A percentile compares a stretch with the other conserved stretches of the same genome.
These are phyloP conservation scores for Hanseniaspora valbyensis DNA, from an alignment of 805 yeast species.

Conservation along the genomic window DNA sequence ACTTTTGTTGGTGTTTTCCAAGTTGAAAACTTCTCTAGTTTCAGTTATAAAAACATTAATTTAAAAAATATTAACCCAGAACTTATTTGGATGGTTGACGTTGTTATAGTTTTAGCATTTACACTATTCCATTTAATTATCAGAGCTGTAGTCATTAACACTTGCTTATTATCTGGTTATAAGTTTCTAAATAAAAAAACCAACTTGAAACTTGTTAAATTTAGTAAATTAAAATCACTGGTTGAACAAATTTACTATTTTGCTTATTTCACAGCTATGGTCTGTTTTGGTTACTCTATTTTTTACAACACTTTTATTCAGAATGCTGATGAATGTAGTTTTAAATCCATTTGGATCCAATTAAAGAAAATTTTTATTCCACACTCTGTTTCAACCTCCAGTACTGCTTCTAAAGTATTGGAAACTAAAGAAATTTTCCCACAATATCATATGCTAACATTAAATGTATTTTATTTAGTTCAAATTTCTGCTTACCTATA, in stretches of 20 bases:
- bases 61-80: background rate
- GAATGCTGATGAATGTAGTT: background rate
- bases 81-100: conserved; percentile 8
- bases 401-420: background rate
- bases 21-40: background rate
- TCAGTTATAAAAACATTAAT: background rate
- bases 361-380: conserved; percentile 12
- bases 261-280: conserved; percentile 1
- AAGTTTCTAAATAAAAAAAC: background rate
- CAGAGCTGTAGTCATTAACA: conserved; percentile 12
- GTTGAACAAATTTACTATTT: conserved; percentile 14
- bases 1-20: background rate
- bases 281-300: conserved; percentile 2
- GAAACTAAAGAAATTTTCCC: background rate
- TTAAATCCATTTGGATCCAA: background rate
- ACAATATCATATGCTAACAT: background rate
- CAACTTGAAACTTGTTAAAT: conserved; percentile 1
- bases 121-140: conserved; percentile 8
- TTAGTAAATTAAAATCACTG: conserved; percentile 8
- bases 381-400: background rate
- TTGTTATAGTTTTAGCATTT: conserved; percentile 1
- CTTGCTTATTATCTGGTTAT: background rate
- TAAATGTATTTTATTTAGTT: conserved; percentile 61
- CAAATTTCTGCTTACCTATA: conserved; percentile 73
- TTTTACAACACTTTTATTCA: conserved; percentile 8